Conservation (phyloP, 495 filamentous ascomycete genomes). For the Alectoria sarmentosa region DNA sequence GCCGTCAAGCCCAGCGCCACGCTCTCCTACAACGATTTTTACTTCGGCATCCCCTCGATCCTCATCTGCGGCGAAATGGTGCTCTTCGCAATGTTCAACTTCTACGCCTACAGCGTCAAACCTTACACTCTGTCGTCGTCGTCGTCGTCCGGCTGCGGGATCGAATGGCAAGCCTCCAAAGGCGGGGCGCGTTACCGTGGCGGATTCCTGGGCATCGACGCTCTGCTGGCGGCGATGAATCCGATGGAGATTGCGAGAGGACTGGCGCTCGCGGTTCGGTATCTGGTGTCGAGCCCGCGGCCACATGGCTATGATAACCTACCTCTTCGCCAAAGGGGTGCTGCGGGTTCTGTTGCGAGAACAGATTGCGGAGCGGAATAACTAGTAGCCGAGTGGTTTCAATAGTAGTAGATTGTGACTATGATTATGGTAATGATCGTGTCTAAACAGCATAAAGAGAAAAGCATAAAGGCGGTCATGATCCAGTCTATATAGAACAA, state of each 20-base stretch:
- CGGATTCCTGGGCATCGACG: conserved; percentile 9
- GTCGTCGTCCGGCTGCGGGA: background rate
- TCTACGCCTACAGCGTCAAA: conserved; percentile 29
- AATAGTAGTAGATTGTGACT: too few relatives aligned
- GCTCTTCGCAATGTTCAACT: conserved; percentile 31
- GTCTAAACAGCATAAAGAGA: too few relatives aligned
- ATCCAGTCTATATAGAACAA: too few relatives aligned
- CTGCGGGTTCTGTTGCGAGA: too few relatives aligned
- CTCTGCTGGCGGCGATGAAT: background rate
- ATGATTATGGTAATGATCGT: too few relatives aligned
- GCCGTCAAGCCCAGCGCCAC: conserved; percentile 24
- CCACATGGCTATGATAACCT: background rate
- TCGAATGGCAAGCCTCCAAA: background rate
- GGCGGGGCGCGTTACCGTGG: background rate
- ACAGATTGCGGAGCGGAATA: too few relatives aligned
- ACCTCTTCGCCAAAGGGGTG: background rate
- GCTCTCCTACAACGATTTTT: conserved; percentile 32
- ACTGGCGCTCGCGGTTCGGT: background rate
- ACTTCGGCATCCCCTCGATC: conserved; percentile 32
- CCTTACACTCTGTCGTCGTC: conserved; percentile 20
- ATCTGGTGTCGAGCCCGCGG: background rate
- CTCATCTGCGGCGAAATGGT: conserved; percentile 35
- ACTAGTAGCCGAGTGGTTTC: too few relatives aligned
- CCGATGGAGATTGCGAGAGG: background rate
- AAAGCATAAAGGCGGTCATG: too few relatives aligned